phyloP scores from a whole-genome alignment of 148 eudicot species.

The Arbutus unedo region DNA sequence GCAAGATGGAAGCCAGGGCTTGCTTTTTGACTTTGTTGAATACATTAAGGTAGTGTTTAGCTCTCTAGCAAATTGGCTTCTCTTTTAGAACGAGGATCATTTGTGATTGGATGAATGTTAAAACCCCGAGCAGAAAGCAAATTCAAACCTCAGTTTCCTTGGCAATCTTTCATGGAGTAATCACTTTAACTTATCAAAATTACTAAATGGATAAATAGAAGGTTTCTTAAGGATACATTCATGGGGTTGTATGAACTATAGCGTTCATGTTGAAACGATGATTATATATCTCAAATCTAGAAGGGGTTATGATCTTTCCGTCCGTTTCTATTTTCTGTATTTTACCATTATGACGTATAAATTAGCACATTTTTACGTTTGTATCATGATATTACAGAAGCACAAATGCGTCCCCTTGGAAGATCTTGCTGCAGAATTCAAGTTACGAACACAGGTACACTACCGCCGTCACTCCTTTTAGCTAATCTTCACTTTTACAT shows the following conservation, averaged over 20 bases:
- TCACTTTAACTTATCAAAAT: not conserved
- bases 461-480: slow-evolving; percentile 3
- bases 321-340: not conserved
- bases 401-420: slow-evolving; percentile 92
- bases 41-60: slow-evolving; percentile 72
- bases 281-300: not conserved
- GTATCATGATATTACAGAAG: slow-evolving; percentile 47
- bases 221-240: not conserved
- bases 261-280: not conserved
- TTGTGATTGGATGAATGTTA: not conserved
- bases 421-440: slow-evolving; percentile 98
- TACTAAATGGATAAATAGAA: not conserved
- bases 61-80: not conserved
- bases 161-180: not conserved
- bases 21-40: slow-evolving; percentile 90
- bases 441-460: slow-evolving; percentile 81
- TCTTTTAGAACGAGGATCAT: not conserved
- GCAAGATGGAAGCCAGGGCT: slow-evolving; percentile 77
- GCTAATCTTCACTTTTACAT: not conserved
- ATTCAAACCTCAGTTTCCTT: not conserved
- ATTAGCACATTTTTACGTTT: not conserved
- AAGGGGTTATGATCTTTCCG: slow-evolving; percentile 6
- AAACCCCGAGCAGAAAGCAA: not conserved
- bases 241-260: not conserved
- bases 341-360: not conserved